Base-by-base conservation (phyloP, 2,329 filamentous ascomycete genomes). In the Venturia pyrina region DNA sequence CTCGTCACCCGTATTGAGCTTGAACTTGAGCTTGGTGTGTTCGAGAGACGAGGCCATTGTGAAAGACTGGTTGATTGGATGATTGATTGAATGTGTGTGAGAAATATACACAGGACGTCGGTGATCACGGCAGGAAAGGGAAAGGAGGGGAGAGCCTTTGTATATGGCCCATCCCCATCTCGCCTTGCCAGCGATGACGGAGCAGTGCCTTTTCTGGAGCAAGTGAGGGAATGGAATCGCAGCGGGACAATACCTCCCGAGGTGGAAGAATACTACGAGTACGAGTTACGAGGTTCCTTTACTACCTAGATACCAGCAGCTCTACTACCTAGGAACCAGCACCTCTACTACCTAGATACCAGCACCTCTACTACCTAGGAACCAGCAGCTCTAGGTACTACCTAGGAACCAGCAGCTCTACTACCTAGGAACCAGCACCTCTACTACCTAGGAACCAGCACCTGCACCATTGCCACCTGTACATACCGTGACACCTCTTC, bases 1-100 rank as follows among this genome's bases (percentile, higher is more conserved):
- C 78, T 90, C 87, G 75, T 84, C 88, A 67, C 90, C 90, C 65
- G 87, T 88, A 72, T 85, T 84, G 72, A 86, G 83, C 57, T 79
- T 81, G 73, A 79, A 83, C 21, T 74, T 76, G 72, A 76, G 71
- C 70, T 79, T 76, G 64, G 75, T 78, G 68, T 64, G 73, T 63
- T 77, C 68, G 67, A 69, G 68, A 64, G 67, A 64, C 40, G 66
- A 67, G 50, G 72, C 67, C 69, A 72, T 72, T 60, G 62, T 69
- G 53, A n/a, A 34, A 7, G 24, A 24, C 34, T 5, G 13, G 19
- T 57, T 3, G 28, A 32, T 10, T 28, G 32, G 15, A 56, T 24
- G 17, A 7, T 53, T 53, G 48, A 53, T 24, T 4, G 48, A 28
- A 13, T 17, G 21, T n/a, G n/a, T n/a, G n/a, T n/a, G n/a, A n/a